A percentile compares a stretch with the other conserved stretches of the same genome.
Conservation (phyloP, 768 basidiomycete genomes). For the Mycena pura region DNA sequence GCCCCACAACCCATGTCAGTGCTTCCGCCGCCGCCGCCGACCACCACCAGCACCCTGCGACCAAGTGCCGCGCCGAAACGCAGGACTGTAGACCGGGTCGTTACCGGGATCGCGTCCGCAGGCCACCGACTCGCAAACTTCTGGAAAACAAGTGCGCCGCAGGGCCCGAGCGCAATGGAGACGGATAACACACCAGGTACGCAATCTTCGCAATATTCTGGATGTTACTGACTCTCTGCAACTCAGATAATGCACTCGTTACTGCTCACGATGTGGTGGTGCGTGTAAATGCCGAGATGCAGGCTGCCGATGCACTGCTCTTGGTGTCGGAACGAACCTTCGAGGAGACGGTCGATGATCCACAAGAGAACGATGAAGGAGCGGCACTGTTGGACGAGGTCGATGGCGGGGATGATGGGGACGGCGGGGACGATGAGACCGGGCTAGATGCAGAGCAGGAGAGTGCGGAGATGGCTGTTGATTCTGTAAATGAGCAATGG, state of each 20-base stretch:
- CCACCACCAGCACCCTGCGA: too few relatives aligned
- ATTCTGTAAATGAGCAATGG: conserved; percentile 9
- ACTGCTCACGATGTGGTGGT: background rate
- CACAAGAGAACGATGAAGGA: background rate
- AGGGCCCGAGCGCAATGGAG: background rate
- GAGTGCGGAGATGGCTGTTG: background rate
- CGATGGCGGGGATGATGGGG: conserved; percentile 1
- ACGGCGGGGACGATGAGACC: background rate
- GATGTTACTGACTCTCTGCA: background rate
- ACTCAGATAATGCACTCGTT: background rate
- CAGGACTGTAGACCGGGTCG: too few relatives aligned
- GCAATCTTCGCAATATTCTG: background rate
- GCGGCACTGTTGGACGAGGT: background rate
- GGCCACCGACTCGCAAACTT: too few relatives aligned
- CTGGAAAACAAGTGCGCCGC: too few relatives aligned
- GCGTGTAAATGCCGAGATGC: background rate
- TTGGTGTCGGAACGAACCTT: background rate
- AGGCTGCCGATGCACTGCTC: background rate
- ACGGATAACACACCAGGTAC: background rate
- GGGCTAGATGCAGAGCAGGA: background rate
- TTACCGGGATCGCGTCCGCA: too few relatives aligned
- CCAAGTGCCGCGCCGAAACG: too few relatives aligned
- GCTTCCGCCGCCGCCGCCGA: too few relatives aligned
- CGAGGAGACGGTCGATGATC: background rate
- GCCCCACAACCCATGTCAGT: too few relatives aligned